These are phyloP conservation scores for Infundibulicybe gibba DNA, from an alignment of 768 basidiomycete genomes.

Conservation along the genomic window DNA sequence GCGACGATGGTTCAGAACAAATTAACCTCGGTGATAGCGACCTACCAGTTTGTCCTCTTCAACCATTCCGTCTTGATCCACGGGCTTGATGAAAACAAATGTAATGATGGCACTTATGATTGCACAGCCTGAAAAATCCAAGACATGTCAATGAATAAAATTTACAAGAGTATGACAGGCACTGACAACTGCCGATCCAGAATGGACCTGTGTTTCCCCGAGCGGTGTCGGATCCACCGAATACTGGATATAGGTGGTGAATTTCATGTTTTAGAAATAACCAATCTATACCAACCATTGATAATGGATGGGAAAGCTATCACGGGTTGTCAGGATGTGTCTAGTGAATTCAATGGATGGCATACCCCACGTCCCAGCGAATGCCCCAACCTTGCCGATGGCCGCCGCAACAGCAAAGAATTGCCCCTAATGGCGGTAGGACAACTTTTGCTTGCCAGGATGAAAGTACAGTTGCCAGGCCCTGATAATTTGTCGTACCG, in stretches of 20 bases:
- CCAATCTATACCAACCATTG: constrained; percentile 32
- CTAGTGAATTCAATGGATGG: background rate
- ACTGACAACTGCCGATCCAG: constrained; percentile 71
- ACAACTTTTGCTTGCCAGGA: constrained; percentile 79
- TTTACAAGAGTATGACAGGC: background rate
- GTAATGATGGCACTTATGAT: constrained; percentile 73
- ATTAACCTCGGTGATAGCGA: constrained; percentile 2
- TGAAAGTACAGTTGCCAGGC: constrained; percentile 80
- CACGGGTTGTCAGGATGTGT: background rate
- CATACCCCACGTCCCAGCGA: constrained; percentile 77
- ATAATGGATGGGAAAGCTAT: constrained; percentile 67
- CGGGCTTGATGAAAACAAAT: constrained; percentile 68
- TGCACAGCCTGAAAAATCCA: constrained; percentile 46
- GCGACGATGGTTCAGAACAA: background rate
- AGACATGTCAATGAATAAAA: background rate
- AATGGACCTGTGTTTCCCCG: constrained; percentile 80
- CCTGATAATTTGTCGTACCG: constrained; percentile 13
- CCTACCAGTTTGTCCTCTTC: constrained; percentile 65
- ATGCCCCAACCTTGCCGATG: constrained; percentile 79
- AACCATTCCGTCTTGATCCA: constrained; percentile 73
- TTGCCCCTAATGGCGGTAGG: constrained; percentile 85
- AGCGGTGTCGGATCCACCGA: constrained; percentile 47
- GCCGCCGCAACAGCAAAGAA: constrained; percentile 88
- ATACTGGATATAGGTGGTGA: constrained; percentile 34
- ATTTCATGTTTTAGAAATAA: constrained; percentile 1